Conservation (phyloP, 768 basidiomycete genomes). For the Tricholomella constricta region DNA sequence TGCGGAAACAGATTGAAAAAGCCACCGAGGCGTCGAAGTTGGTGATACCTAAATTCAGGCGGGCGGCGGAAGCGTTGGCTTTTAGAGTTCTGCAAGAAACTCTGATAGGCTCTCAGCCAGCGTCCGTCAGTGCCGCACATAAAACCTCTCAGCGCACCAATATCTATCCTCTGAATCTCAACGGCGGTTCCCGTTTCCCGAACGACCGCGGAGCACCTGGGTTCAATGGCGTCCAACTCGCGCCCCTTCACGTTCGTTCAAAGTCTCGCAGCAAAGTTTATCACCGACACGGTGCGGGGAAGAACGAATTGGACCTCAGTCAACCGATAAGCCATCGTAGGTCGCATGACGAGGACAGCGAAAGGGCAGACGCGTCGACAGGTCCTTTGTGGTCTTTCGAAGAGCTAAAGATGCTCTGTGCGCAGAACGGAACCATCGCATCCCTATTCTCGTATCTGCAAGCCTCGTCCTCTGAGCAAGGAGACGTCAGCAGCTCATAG, state of each 20-base stretch:
- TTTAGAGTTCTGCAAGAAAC: constrained; percentile 87
- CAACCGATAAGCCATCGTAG: constrained; percentile 10
- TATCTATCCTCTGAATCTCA: constrained; percentile 10
- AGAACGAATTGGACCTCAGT: constrained; percentile 60
- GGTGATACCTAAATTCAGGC: constrained; percentile 50
- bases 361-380: constrained; percentile 8
- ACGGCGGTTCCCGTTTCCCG: constrained; percentile 13
- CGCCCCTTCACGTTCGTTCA: constrained; percentile 52
- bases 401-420: constrained; percentile 81
- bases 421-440: constrained; percentile 87
- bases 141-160: constrained; percentile 36
- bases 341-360: constrained; percentile 15
- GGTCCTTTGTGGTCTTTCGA: constrained; percentile 74
- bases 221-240: constrained; percentile 24
- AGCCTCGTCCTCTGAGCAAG: constrained; percentile 46
- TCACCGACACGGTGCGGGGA: constrained; percentile 62
- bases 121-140: constrained; percentile 16
- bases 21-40: constrained; percentile 38
- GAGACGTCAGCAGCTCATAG: constrained; percentile 17
- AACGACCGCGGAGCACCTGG: constrained; percentile 7
- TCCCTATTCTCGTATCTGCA: constrained; percentile 68
- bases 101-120: constrained; percentile 48
- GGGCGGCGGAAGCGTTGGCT: constrained; percentile 73
- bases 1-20: constrained; percentile 68
- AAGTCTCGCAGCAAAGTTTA: constrained; percentile 75